Percentiles rank a stretch among this genome's conserved stretches.
These are phyloP conservation scores for Pseudofabraea citricarpa DNA, from an alignment of 2,329 filamentous ascomycete species.

Conservation along the genomic window DNA sequence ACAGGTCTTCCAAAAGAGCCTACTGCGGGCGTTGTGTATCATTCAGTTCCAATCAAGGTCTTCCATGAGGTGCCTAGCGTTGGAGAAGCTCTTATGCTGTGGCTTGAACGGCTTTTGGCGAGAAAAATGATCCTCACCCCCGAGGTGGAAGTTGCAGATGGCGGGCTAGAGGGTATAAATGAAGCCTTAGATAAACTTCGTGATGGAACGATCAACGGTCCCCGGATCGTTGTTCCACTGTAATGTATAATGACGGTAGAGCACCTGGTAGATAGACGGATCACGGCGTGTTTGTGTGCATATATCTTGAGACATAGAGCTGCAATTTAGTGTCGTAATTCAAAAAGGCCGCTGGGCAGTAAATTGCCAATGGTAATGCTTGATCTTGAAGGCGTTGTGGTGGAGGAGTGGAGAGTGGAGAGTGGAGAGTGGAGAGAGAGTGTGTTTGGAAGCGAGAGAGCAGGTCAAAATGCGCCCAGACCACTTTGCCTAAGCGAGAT, in stretches of 20 bases:
- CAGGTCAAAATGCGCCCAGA: too few relatives aligned
- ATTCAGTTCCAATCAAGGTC: slow-evolving; percentile 64
- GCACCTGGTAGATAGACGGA: background rate
- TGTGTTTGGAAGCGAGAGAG: too few relatives aligned
- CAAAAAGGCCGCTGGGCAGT: too few relatives aligned
- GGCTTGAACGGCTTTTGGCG: slow-evolving; percentile 63
- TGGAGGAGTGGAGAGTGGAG: too few relatives aligned
- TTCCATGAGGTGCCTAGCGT: slow-evolving; percentile 65
- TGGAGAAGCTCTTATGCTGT: slow-evolving; percentile 57
- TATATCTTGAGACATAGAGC: background rate
- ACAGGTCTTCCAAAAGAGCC: slow-evolving; percentile 58
- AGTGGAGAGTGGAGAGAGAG: too few relatives aligned
- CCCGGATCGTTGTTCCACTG: slow-evolving; percentile 56
- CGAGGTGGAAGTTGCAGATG: slow-evolving; percentile 58
- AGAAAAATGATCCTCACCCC: slow-evolving; percentile 50
- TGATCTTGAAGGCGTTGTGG: too few relatives aligned
- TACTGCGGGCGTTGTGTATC: slow-evolving; percentile 18
- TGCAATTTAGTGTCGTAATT: too few relatives aligned
- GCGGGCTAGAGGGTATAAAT: slow-evolving; percentile 64
- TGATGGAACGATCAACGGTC: slow-evolving; percentile 61
- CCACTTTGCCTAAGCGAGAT: too few relatives aligned
- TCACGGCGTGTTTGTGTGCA: background rate
- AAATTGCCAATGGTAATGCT: too few relatives aligned
- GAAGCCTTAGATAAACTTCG: slow-evolving; percentile 61
- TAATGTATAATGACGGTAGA: too few relatives aligned